Base-by-base conservation (phyloP, 192 early-diverging fungal species). In the Coemansia sp. region DNA sequence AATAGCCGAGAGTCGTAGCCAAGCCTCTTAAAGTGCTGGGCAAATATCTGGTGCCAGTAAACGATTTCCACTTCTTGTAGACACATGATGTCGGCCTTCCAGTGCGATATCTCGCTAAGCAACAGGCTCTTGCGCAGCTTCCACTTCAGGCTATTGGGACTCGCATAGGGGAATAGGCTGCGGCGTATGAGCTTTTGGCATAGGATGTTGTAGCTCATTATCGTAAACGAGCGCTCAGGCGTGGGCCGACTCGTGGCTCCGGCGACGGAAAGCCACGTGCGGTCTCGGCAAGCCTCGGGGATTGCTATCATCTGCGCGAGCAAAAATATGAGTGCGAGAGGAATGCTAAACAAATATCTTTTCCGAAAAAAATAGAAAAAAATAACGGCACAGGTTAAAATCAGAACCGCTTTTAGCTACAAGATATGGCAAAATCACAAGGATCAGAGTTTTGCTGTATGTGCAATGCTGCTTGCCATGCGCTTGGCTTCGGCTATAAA, bases 141-240 rank as follows among this genome's bases (percentile, higher is more conserved):
- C 84, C 83, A 83, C 16, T 77, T 82, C 21, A 88, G 73, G 8
- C 83, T 76, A 18, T 72, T 67, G 26, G 85, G 81, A 59, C 71
- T 83, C 8, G 85, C 82, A 38, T 86, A 83, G 1, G 85, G 85
- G 48, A 85, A 88, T 59, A 85, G 79, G 18, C 71, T 66, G 23
- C 87, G 77, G 11, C 76, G 70, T 23, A 86, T 71, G 14, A 88
- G 69, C 11, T 71, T 76, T 39, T 88, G 87, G 55, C 86, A 86
- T 2, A 88, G 68, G 14, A 86, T 67, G 53, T 88, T 88, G 76
- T 86, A 88, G 71, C 76, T 76, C 87, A 89, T 87, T 43, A 87
- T 60, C 3, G 84, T 80, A 39, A 84, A 70, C 26, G 70, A 63
- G 21, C 36, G 36, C 26, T 24, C 21, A 16, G 63, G 5, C 28